Evolutionary conservation across 2,329 filamentous ascomycete genomes (phyloP).

Genomic region (Botrytis medusae): DNA sequence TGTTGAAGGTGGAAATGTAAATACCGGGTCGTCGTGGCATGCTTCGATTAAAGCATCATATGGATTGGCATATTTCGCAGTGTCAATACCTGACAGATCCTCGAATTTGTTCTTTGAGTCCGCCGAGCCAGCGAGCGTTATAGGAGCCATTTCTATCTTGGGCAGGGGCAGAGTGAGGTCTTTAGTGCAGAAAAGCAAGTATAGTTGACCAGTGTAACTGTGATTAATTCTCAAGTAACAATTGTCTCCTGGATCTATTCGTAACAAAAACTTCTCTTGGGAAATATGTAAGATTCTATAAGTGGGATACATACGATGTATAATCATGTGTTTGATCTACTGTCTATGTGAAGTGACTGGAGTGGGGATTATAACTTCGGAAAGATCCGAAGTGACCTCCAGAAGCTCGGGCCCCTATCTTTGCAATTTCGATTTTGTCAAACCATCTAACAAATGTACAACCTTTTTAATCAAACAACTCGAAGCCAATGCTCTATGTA

Average conservation of each 20-base stretch:
- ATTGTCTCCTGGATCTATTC: not conserved
- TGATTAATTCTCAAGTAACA: not conserved
- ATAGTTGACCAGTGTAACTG: not conserved
- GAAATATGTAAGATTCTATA: not conserved
- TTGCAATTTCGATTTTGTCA: not conserved
- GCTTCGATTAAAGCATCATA: conserved; percentile 41
- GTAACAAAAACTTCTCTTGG: not conserved
- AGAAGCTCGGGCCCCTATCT: not conserved
- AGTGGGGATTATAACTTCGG: not conserved
- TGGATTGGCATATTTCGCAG: conserved; percentile 35
- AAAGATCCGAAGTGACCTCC: not conserved
- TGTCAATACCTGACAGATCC: conserved; percentile 40
- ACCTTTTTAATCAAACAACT: not conserved
- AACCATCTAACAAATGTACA: not conserved
- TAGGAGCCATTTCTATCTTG: conserved; percentile 27
- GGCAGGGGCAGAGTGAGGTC: not conserved
- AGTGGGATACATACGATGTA: not conserved
- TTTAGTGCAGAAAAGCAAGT: not conserved
- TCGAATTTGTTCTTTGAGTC: conserved; percentile 40
- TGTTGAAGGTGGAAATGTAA: not conserved
- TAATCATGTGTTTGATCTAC: not conserved
- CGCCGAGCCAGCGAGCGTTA: conserved; percentile 26
- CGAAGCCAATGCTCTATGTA: not conserved
- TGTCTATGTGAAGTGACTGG: not conserved
- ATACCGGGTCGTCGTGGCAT: conserved; percentile 38